Base-by-base conservation (phyloP, 176 grass and related monocot species). In the Pontederia crassipes region DNA sequence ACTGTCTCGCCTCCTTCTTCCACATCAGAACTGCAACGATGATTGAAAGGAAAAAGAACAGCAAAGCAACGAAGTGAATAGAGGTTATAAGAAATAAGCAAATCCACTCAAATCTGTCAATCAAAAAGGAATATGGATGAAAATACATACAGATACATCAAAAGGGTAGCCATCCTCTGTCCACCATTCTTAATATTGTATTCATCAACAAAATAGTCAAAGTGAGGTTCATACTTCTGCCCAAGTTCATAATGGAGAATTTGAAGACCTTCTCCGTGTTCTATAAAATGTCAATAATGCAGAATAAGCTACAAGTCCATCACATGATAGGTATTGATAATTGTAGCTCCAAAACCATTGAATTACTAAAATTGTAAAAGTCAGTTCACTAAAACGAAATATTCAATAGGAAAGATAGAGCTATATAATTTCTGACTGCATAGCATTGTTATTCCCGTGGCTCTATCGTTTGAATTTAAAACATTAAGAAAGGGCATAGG, bases 1-100 rank as follows among this genome's bases (percentile, higher is more conserved):
- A 90, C 81, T 45, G 91, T 96, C 70, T 96, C 91, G 9, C 86
- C 91, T 6, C 91, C 91, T 96, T 96, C 87, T 78, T 96, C 92
- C 61, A 96, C 87, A 66, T 96, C 86, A 1, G 92, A 96, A 51
- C 87, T 96, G 57, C 28, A 4, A 27, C 46, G 18, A 64, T 59
- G 71, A 28, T 8, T 11, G 11, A 10, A 51, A 46, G 7, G 6
- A 58, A 10, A 27, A 49, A 48, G 52, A 17, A 10, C 10, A 58
- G 10, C 12, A 16, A 45, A 61, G 2, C 12, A 28, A 61, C 2
- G 9, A 16, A 16, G 8, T 15, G 14, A 8, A 45, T n/a, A 26
- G 13, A 62, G n/a, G 24, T 8, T 10, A 16, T 17, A 28, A 46
- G 32, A 16, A 12, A 46, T 62, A 16, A 46, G 15, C 8, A 46